Evolutionary conservation across 306 rosid genomes (phyloP).

Genomic region (Ormosia semicastrata): DNA sequence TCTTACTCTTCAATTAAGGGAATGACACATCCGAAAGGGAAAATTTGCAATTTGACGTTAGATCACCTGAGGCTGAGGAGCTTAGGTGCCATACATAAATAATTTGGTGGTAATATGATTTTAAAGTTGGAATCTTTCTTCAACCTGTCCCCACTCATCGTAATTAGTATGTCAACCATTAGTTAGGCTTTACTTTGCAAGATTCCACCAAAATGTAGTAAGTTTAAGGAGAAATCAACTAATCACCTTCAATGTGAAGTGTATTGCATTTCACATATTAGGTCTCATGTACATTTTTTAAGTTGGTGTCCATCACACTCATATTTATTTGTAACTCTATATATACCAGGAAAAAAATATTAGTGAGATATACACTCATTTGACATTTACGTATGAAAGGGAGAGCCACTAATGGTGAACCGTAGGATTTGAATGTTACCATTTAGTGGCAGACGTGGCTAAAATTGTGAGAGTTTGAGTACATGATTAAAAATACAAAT

Average conservation of each 20-base stretch:
- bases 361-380: not conserved
- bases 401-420: not conserved
- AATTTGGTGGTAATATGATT: not conserved
- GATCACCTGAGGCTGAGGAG: not conserved
- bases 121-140: conserved; percentile 7
- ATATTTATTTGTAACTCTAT: not conserved
- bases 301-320: not conserved
- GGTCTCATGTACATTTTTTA: not conserved
- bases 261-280: not conserved
- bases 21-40: not conserved
- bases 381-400: not conserved
- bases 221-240: not conserved
- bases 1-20: not conserved
- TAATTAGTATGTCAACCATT: not conserved
- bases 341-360: not conserved
- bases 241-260: not conserved
- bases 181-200: not conserved
- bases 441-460: not conserved
- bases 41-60: conserved; percentile 2
- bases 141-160: not conserved
- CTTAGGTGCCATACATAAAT: not conserved
- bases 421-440: not conserved
- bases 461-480: not conserved
- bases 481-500: not conserved
- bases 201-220: not conserved